phyloP scores from a whole-genome alignment of 768 basidiomycete species.

The Leccinum rimulosum region DNA sequence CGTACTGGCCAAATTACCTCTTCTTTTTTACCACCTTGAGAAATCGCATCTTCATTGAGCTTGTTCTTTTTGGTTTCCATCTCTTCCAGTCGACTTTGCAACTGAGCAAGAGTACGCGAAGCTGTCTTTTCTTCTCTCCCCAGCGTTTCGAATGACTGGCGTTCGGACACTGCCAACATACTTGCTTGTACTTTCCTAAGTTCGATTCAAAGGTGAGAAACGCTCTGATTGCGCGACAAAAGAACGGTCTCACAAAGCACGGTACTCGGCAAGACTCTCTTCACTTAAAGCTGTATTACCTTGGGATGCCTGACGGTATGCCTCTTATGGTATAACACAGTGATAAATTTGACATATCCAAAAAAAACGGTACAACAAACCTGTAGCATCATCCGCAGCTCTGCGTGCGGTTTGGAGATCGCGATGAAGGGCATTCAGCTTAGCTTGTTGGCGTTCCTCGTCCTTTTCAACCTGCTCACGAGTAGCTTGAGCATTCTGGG shows the following conservation, averaged over 20 bases:
- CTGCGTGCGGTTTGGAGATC: conserved; percentile 67
- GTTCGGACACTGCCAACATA: conserved; percentile 78
- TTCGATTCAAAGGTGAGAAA: conserved; percentile 6
- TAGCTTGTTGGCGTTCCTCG: conserved; percentile 46
- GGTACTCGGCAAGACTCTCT: conserved; percentile 84
- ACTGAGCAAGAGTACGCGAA: conserved; percentile 57
- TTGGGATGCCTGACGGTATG: conserved; percentile 67
- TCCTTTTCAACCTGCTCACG: conserved; percentile 65
- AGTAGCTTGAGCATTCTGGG: conserved; percentile 63
- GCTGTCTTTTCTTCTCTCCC: conserved; percentile 80
- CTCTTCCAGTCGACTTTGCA: conserved; percentile 68
- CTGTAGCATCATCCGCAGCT: conserved; percentile 77
- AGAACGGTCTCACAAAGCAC: conserved; percentile 18
- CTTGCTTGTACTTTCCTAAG: conserved; percentile 77
- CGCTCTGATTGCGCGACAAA: background rate
- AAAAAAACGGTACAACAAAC: conserved; percentile 38
- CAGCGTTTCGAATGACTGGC: conserved; percentile 80
- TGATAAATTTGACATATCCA: background rate
- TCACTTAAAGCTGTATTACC: conserved; percentile 77
- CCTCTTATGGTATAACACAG: conserved; percentile 47
- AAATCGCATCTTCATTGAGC: conserved; percentile 51
- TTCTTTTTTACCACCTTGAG: conserved; percentile 48
- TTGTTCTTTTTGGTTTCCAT: conserved; percentile 56
- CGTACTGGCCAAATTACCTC: conserved; percentile 42
- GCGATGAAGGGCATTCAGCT: conserved; percentile 53